A percentile compares a stretch with the other conserved stretches of the same genome.
These are phyloP conservation scores for Alternaria alternata DNA, from an alignment of 2,329 filamentous ascomycete species.

Conservation along the genomic window DNA sequence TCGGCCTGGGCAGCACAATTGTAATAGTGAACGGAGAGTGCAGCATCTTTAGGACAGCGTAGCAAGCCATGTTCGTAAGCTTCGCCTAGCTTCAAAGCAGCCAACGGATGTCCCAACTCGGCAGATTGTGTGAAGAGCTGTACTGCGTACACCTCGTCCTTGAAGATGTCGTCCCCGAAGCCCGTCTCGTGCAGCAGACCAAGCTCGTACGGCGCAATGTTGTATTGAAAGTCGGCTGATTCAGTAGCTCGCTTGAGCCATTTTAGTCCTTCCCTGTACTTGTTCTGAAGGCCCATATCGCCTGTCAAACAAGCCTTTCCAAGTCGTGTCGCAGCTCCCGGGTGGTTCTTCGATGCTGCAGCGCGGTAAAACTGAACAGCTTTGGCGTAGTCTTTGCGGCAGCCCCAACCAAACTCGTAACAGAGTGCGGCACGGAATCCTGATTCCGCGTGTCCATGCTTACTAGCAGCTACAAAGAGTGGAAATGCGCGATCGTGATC, in stretches of 20 bases:
- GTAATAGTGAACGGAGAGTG: constrained; percentile 96
- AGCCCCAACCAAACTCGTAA: constrained; percentile 99
- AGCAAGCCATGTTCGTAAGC: constrained; percentile 94
- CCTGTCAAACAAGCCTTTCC: constrained; percentile 89
- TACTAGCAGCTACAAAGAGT: constrained; percentile 90
- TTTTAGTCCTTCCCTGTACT: constrained; percentile 90
- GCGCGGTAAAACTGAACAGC: constrained; percentile 92
- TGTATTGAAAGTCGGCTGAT: constrained; percentile 89
- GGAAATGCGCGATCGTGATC: constrained; percentile 93
- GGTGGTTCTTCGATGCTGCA: constrained; percentile 91
- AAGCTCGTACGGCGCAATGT: constrained; percentile 89
- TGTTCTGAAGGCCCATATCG: constrained; percentile 82
- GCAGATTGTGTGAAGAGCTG: constrained; percentile 95
- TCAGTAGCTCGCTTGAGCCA: constrained; percentile 96
- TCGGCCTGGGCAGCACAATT: constrained; percentile 87
- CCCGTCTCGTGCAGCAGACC: constrained; percentile 88
- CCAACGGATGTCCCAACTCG: constrained; percentile 86
- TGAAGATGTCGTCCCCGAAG: constrained; percentile 94
- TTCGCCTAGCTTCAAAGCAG: constrained; percentile 89
- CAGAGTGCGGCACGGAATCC: constrained; percentile 92
- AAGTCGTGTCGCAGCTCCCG: constrained; percentile 91
- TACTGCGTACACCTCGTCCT: constrained; percentile 87
- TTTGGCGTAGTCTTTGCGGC: constrained; percentile 85
- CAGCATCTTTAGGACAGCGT: constrained; percentile 87
- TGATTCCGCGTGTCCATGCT: constrained; percentile 96